Base-by-base conservation (phyloP, 2,329 filamentous ascomycete species). In the Penicillium corylophilum region DNA sequence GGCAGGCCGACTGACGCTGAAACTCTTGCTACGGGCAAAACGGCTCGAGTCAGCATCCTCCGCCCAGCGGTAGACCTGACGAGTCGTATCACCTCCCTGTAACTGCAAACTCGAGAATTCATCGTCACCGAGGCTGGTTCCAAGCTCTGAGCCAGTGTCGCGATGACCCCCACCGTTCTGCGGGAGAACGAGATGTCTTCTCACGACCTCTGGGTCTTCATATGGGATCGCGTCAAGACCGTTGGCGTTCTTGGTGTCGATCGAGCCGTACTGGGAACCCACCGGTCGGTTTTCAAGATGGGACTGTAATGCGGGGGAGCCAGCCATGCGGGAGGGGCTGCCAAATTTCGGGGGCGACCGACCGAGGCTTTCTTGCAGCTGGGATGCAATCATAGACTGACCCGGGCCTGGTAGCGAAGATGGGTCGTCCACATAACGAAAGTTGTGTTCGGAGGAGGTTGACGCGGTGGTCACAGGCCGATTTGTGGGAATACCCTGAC, bases 1-100 rank as follows among this genome's bases (percentile, higher is more conserved):
- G 29, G 88, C 85, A 5, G 89, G 89, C 28, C 90, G 82, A 31
- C 87, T 80, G 41, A 89, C 75, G 63, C 87, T 85, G 70, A 96
- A 96, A 72, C 92, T 97, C 75, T 92, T 87, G 74, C 92, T 96
- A 63, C 93, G 84, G 63, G 87, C 83, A 65, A 85, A 78, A 62
- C 79, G 77, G 26, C 75, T 71, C 15, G 84, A 79, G 66, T 95
- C 86, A 46, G 88, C 88, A 69, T 95, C 89, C 71, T 97, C 91
- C 5, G 91, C 90, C 90, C 95, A 99, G 63, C 90, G 87, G 77
- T 99, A 99, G 63, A 99, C 95, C 48, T 93, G 90, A 54, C 94
- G 82, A 22, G 93, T 96, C 51, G 96, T 88, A 69, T 99, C 94
- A 57, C 94, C 94, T 54, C 94, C 94, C 69, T 97, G 95, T 42